Evolutionary conservation across 2,329 filamentous ascomycete species (phyloP).

Genomic region (Claviceps fusiformis): DNA sequence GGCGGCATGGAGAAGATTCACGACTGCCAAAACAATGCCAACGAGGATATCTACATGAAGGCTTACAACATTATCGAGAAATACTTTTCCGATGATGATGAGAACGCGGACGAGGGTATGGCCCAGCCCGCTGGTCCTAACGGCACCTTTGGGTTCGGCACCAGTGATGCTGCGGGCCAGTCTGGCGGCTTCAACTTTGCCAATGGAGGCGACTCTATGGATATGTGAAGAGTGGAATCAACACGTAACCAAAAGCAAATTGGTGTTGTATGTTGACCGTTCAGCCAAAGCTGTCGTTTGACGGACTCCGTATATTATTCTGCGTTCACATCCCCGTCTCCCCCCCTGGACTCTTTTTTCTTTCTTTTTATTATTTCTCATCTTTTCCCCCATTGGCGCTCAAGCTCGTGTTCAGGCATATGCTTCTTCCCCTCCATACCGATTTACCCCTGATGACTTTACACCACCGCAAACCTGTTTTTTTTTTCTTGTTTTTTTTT

Average conservation of each 20-base stretch:
- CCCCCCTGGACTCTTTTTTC: no score
- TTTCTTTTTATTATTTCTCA: not conserved
- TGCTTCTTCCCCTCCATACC: conserved; percentile 6
- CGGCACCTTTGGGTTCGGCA: conserved; percentile 68
- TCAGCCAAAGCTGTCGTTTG: not conserved
- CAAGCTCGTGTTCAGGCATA: conserved; percentile 14
- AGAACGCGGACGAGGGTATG: conserved; percentile 71
- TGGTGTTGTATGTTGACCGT: not conserved
- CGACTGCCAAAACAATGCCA: conserved; percentile 99
- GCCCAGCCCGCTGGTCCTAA: conserved; percentile 56
- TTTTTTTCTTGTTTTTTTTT: not conserved
- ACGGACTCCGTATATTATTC: conserved; percentile 1
- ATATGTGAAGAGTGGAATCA: conserved; percentile 38
- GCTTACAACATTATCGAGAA: conserved; percentile 99
- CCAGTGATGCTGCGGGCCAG: conserved; percentile 41
- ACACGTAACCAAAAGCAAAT: not conserved
- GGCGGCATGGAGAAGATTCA: conserved; percentile 99
- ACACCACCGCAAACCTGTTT: conserved; percentile 15
- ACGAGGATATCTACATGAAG: conserved; percentile 99
- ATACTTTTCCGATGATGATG: conserved; percentile 98
- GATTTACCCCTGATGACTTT: conserved; percentile 16
- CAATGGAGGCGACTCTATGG: conserved; percentile 52
- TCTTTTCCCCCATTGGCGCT: not conserved
- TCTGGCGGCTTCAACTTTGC: conserved; percentile 90
- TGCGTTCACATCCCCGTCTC: conserved; percentile 4